Conservation (phyloP, 805 yeast genomes). For the Saccharomyces mikatae region DNA sequence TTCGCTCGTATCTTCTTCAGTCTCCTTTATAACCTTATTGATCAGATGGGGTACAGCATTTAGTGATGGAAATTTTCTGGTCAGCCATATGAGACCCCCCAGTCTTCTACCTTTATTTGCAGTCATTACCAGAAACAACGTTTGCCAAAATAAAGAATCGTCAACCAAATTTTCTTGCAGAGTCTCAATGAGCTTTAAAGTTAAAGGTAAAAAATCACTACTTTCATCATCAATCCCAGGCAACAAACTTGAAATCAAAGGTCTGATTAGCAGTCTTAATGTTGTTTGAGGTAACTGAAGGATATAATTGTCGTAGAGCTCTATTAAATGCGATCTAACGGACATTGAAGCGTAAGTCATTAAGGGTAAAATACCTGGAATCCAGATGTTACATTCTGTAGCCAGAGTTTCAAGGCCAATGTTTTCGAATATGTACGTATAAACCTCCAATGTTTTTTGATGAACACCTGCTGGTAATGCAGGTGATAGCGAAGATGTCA, state of each 20-base stretch:
- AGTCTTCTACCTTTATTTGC: slow-evolving; percentile 70
- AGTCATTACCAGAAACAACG: slow-evolving; percentile 64
- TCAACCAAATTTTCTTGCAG: slow-evolving; percentile 51
- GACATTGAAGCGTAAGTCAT: slow-evolving; percentile 83
- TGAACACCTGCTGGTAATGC: slow-evolving; percentile 93
- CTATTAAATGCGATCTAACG: slow-evolving; percentile 71
- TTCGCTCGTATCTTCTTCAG: background rate
- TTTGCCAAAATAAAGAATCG: slow-evolving; percentile 80
- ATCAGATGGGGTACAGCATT: slow-evolving; percentile 31
- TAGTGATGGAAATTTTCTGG: slow-evolving; percentile 54
- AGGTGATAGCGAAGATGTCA: slow-evolving; percentile 75
- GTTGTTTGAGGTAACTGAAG: slow-evolving; percentile 42
- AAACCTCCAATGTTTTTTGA: slow-evolving; percentile 74
- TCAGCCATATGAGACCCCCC: slow-evolving; percentile 75
- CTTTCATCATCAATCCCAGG: slow-evolving; percentile 92
- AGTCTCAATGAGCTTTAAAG: slow-evolving; percentile 50
- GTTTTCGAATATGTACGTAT: slow-evolving; percentile 58
- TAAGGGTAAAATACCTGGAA: slow-evolving; percentile 86
- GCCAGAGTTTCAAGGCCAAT: slow-evolving; percentile 51
- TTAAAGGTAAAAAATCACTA: slow-evolving; percentile 65
- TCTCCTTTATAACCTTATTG: slow-evolving; percentile 2
- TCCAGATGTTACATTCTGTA: slow-evolving; percentile 61
- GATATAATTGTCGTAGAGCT: slow-evolving; percentile 49
- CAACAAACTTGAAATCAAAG: slow-evolving; percentile 63
- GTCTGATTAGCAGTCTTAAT: slow-evolving; percentile 52